Evolutionary conservation across 306 rosid genomes (phyloP), one percentile per base, ranked within the genome.

Genomic region (cucumber (Cucumis sativus)): DNA sequence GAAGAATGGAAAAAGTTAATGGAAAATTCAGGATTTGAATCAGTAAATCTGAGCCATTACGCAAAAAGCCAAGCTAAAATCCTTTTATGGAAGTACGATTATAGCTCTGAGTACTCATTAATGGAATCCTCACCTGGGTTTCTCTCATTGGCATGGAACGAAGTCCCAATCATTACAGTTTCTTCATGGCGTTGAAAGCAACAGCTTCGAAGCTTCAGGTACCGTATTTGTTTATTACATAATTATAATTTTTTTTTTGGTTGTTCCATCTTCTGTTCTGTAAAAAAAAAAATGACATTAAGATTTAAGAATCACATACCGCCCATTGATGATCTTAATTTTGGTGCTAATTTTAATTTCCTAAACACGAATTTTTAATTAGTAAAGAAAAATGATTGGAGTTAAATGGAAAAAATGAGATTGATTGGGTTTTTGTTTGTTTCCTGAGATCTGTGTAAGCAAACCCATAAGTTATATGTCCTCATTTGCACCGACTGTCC

Each of bases 141-240:
- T 84, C 85, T 95, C 74, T 87, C 97, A 39, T 79, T 95, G 78
- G 96, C 97, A 4, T 95, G 97, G 98, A 92, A 88, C 6, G 89
- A 89, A 40, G 93, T 90, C 28, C 96, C 96, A 33, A 77, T 95
- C 0, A 79, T 95, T 79, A 95, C 96, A 47, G 90, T 95, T 66
- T 95, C 98, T 45, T 90, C 97, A 0, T 95, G 98, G 98, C 97
- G 90, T 80, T 95, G 82, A 88, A 78, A 88, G 11, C 80, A 77
- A 77, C 3, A 18, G 52, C 52, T 66, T 64, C 47, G 8, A 56
- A 56, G 8, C 4, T 9, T 64, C 60, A 71, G 76, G 76, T 71
- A 55, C 59, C 59, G 23, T 55, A 72, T 52, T 72, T 25, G 76
- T 70, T 51, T 17, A 72, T 72, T 28, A 72, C 25, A 70, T 47